Conservation (phyloP, 75 land plant genomes). For the Larix kaempferi region DNA sequence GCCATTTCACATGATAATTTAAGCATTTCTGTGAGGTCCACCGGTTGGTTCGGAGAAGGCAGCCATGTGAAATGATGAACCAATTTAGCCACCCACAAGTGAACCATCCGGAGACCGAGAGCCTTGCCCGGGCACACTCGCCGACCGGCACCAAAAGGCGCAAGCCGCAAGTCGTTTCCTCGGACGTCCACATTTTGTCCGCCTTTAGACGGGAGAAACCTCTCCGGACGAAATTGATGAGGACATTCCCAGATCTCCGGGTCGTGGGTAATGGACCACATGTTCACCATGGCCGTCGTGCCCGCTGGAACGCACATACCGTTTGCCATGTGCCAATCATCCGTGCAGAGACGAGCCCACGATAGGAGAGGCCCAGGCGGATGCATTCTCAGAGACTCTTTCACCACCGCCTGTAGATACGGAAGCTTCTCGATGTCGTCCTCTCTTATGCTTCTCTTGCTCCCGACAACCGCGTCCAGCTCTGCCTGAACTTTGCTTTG, state of each 20-base stretch:
- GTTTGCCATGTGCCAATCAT: constrained; percentile 50
- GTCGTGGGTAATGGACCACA: constrained; percentile 64
- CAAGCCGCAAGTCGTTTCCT: constrained; percentile 52
- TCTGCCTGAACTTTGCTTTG: constrained; percentile 20
- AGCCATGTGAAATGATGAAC: constrained; percentile 55
- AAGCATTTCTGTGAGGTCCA: neutral
- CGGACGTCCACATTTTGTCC: constrained; percentile 33
- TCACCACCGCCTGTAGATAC: constrained; percentile 65
- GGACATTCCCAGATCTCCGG: constrained; percentile 57
- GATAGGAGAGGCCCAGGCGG: constrained; percentile 86
- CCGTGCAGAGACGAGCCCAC: constrained; percentile 79
- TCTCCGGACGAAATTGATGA: constrained; percentile 47
- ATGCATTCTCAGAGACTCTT: constrained; percentile 65
- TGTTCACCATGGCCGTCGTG: constrained; percentile 47
- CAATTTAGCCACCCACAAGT: constrained; percentile 41
- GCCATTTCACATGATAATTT: neutral
- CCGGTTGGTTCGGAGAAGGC: neutral
- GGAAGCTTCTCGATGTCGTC: constrained; percentile 48
- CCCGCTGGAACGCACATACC: constrained; percentile 51
- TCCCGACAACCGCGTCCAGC: constrained; percentile 29
- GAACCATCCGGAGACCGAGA: constrained; percentile 47
- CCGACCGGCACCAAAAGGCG: constrained; percentile 68
- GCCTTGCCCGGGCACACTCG: constrained; percentile 62
- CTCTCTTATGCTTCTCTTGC: constrained; percentile 5
- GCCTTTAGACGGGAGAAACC: constrained; percentile 47